A percentile compares a stretch with the other conserved stretches of the same genome.
These are phyloP conservation scores for Rutidosis leptorrhynchoides DNA, from an alignment of 129 eudicot species.

Conservation along the genomic window DNA sequence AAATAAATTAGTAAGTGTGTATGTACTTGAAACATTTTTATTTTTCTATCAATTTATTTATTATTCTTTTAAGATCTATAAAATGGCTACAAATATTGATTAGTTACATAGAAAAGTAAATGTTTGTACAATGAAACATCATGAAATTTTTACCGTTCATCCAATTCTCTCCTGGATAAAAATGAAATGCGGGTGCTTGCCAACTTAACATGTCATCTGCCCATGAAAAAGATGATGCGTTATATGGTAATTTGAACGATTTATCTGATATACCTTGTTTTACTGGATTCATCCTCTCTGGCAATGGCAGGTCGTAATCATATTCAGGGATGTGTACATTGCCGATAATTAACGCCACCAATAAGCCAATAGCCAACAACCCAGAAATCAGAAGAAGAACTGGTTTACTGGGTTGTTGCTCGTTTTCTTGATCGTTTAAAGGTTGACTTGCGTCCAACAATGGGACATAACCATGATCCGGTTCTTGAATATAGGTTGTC, in stretches of 20 bases:
- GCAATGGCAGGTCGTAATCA: conserved; percentile 9
- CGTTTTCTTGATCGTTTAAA: conserved; percentile 31
- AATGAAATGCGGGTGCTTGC: conserved; percentile 35
- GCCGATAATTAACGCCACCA: conserved; percentile 32
- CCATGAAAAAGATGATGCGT: conserved; percentile 28
- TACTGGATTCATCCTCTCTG: conserved; percentile 28
- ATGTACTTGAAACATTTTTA: too few species aligned
- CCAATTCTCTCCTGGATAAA: conserved; percentile 30
- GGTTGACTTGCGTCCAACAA: conserved; percentile 32
- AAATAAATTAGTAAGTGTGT: not conserved
- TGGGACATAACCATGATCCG: conserved; percentile 28
- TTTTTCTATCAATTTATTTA: too few species aligned
- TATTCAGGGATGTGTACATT: conserved; percentile 27
- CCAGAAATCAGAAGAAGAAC: conserved; percentile 30
- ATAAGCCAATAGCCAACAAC: conserved; percentile 34
- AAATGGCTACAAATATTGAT: not conserved
- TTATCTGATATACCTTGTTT: conserved; percentile 59
- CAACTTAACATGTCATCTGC: conserved; percentile 22
- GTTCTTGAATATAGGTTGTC: conserved; percentile 20
- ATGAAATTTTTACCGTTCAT: conserved; percentile 35
- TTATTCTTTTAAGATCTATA: too few species aligned
- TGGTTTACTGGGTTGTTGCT: conserved; percentile 33
- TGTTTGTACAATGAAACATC: not conserved
- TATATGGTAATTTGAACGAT: conserved; percentile 31
- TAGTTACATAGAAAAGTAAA: not conserved